phyloP scores from a whole-genome alignment of 805 yeast genomes.

The Schwanniomyces polymorphus region DNA sequence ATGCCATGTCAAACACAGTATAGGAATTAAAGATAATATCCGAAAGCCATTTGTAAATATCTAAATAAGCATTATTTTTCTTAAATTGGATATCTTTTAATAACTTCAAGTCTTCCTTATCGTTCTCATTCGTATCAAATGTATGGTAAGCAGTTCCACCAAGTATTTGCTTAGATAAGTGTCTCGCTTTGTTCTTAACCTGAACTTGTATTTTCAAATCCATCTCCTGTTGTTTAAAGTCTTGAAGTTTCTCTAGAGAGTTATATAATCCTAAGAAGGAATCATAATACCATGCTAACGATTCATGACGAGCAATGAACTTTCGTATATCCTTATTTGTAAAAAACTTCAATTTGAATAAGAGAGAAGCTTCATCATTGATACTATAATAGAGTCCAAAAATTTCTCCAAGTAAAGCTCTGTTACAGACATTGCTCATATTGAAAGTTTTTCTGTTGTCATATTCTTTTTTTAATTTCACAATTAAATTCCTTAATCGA shows the following conservation, averaged over 20 bases:
- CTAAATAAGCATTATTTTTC: conserved; percentile 37
- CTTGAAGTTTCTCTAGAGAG: conserved; percentile 43
- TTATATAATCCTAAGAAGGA: conserved; percentile 57
- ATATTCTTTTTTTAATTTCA: conserved; percentile 23
- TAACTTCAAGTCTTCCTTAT: conserved; percentile 5
- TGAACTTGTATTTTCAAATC: conserved; percentile 58
- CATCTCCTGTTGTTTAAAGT: conserved; percentile 48
- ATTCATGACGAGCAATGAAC: conserved; percentile 56
- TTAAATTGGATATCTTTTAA: conserved; percentile 35
- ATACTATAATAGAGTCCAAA: conserved; percentile 62
- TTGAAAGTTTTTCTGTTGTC: conserved; percentile 3
- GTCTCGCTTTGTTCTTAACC: conserved; percentile 56
- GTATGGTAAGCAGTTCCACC: conserved; percentile 16
- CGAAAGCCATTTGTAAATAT: conserved; percentile 36
- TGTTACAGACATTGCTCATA: conserved; percentile 8
- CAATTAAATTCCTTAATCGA: conserved; percentile 40
- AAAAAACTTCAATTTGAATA: conserved; percentile 54
- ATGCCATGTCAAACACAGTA: conserved; percentile 36
- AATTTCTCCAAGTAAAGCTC: conserved; percentile 49
- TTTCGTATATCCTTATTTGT: conserved; percentile 33
- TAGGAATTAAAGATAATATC: conserved; percentile 42
- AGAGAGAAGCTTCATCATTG: conserved; percentile 61
- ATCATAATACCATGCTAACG: conserved; percentile 68
- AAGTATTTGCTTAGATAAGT: conserved; percentile 40
- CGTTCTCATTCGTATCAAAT: conserved; percentile 3